Base-by-base conservation (phyloP, 176 grass and related monocot species). In the Typha latifolia region DNA sequence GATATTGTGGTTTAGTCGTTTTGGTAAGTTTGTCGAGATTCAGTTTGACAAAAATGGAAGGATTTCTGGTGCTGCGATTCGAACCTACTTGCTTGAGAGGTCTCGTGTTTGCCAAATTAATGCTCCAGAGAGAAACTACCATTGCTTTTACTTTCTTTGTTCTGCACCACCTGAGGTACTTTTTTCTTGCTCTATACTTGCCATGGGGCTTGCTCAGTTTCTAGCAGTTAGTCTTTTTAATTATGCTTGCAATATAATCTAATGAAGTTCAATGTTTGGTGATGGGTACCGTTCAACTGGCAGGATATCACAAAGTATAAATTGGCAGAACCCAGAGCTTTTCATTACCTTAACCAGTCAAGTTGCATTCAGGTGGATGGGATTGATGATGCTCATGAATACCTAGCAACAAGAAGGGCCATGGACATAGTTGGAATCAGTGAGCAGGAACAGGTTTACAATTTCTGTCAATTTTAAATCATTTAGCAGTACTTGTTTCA, bases 11-110 rank as follows among this genome's bases (percentile, higher is more conserved):
- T 84, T 48, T 70, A 99, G 89, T 85, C 95, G 95, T 49, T 99
- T 99, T 74, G 95, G 95, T 66, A 99, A 99, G 77, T 99, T 99
- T 81, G 95, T 99, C 69, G 95, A 94, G 84, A 99, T 99, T 66
- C 95, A 99, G 75, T 99, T 99, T 63, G 95, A 99, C 74, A 99
- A 99, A 74, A 99, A 82, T 72, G 84, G 89, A 47, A 72, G 89
- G 48, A 99, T 99, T 47, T 99, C 89, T 12, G 95, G 95, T 81
- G 95, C 95, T 77, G 95, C 95, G 69, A 99, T 99, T 29, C 84
- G 95, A 90, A 99, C 95, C 78, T 99, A 99, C 77, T 87, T 99
- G 86, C 81, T 99, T 76, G 95, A 99, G 84, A 90, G 86, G 83
- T 99, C 95, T 78, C 86, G 89, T 22, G 95, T 99, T 70, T 99